These are phyloP conservation scores for Lactarius trivialis DNA, from an alignment of 768 basidiomycete species.

Conservation along the genomic window DNA sequence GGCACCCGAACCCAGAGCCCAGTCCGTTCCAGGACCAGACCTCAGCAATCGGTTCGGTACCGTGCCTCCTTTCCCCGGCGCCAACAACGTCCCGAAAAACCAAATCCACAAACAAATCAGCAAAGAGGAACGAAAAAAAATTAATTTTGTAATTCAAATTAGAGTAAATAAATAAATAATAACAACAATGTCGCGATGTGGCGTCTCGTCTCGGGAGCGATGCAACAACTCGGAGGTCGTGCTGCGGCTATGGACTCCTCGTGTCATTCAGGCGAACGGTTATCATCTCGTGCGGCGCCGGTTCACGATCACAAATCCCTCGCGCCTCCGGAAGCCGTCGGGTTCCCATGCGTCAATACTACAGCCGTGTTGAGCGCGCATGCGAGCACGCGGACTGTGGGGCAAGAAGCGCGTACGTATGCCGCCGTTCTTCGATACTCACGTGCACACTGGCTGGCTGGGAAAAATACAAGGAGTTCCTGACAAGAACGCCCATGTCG, in stretches of 20 bases:
- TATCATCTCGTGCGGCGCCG: neutral
- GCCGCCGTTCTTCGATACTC: neutral
- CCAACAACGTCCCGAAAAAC: neutral
- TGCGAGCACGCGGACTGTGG: slow-evolving; percentile 1
- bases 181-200: neutral
- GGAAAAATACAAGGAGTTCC: slow-evolving; percentile 13
- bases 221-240: neutral
- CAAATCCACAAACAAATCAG: neutral
- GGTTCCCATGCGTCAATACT: neutral
- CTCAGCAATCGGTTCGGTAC: neutral
- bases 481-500: neutral
- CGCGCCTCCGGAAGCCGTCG: neutral
- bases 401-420: neutral
- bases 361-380: neutral
- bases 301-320: neutral
- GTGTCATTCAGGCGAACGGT: neutral
- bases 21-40: neutral
- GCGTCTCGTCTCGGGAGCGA: neutral
- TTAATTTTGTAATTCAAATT: neutral
- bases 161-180: neutral
- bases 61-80: slow-evolving; percentile 1
- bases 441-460: neutral
- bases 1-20: neutral
- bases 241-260: neutral
- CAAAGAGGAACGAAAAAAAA: neutral